Evolutionary conservation across 306 rosid species (phyloP).

Genomic region (Alnus rubra): DNA sequence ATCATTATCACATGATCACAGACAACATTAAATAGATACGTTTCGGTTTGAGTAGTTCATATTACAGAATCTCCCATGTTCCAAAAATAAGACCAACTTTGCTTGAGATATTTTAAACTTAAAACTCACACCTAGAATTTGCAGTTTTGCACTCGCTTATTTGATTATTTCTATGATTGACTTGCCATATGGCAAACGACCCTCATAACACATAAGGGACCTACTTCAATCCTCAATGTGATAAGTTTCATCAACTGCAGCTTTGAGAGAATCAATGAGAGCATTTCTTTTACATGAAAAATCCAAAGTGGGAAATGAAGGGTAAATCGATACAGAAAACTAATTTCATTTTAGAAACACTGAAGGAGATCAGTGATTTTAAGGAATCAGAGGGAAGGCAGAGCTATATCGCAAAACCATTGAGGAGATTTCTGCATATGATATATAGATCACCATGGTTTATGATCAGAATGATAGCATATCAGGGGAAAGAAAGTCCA

Average conservation of each 20-base stretch:
- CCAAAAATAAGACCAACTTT: background rate
- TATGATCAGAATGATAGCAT: background rate
- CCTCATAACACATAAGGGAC: background rate
- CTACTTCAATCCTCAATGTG: background rate
- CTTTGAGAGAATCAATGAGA: background rate
- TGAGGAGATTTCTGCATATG: conserved; percentile 1
- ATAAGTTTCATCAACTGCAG: background rate
- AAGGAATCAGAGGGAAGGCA: conserved; percentile 3
- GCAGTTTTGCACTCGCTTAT: background rate
- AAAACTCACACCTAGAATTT: background rate
- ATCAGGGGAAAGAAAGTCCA: background rate
- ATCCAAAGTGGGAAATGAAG: background rate
- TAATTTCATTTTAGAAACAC: conserved; percentile 9
- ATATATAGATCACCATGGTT: background rate
- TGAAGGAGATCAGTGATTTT: background rate
- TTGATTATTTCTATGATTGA: background rate
- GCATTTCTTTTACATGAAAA: background rate
- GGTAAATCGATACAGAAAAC: background rate
- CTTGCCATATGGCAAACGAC: background rate
- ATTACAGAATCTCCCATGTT: background rate
- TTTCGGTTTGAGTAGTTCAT: background rate
- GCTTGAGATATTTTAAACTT: background rate
- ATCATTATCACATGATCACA: background rate
- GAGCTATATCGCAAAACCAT: conserved; percentile 7
- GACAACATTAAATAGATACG: background rate